Percentiles rank a stretch among this genome's conserved stretches.
phyloP scores from a whole-genome alignment of 192 early-diverging fungal genomes.

The Coemansia sp. region DNA sequence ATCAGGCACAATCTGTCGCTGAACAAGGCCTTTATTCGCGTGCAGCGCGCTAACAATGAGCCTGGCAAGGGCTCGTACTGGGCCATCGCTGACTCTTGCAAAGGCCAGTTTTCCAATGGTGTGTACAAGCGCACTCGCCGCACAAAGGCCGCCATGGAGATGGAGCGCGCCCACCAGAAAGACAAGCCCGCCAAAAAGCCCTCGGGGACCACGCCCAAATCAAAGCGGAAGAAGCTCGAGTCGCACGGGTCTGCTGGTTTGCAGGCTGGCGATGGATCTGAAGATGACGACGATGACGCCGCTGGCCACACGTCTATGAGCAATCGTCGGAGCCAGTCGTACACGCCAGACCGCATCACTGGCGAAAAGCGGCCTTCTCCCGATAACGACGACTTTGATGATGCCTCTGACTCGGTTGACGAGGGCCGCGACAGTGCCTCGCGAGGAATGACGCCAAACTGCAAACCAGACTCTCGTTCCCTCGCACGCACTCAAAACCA shows the following conservation, averaged over 20 bases:
- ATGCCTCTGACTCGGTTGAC: conserved; percentile 27
- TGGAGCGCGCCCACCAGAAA: conserved; percentile 29
- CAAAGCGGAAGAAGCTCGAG: neutral
- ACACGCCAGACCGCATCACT: neutral
- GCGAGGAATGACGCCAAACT: neutral
- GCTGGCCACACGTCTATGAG: neutral
- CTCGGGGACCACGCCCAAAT: neutral
- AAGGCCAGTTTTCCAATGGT: conserved; percentile 67
- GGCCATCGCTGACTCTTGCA: conserved; percentile 76
- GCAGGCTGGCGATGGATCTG: neutral
- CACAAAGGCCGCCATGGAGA: conserved; percentile 52
- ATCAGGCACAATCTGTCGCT: conserved; percentile 95
- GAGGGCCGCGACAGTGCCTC: conserved; percentile 2
- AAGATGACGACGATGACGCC: neutral
- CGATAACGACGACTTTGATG: conserved; percentile 27
- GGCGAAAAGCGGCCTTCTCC: conserved; percentile 41
- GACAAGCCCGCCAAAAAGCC: neutral
- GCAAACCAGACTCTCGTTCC: neutral
- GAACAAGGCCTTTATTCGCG: conserved; percentile 90
- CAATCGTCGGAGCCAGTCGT: conserved; percentile 6
- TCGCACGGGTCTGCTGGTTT: neutral
- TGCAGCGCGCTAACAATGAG: conserved; percentile 78
- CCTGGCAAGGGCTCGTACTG: conserved; percentile 94
- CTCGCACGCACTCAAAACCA: neutral
- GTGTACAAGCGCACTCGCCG: conserved; percentile 66